Evolutionary conservation across 345 rosid genomes (phyloP).

Genomic region (Corchorus capsularis): DNA sequence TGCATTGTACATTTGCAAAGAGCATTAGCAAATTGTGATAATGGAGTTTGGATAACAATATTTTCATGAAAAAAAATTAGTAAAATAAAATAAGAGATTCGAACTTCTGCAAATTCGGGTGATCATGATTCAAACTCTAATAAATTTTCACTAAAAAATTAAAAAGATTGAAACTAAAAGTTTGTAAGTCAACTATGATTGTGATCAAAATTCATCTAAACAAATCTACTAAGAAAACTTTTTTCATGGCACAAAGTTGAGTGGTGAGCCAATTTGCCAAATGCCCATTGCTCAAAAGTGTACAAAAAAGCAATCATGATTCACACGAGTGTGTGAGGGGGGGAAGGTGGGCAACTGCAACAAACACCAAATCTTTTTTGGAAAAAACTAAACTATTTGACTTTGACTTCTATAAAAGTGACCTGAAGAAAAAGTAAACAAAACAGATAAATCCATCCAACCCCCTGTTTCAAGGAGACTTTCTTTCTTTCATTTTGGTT

Average conservation of each 20-base stretch:
- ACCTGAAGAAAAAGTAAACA: neutral
- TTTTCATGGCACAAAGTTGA: neutral
- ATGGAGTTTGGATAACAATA: conserved; percentile 10
- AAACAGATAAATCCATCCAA: conserved; percentile 1
- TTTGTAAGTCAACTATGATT: no score
- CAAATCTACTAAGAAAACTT: neutral
- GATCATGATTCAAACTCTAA: no score
- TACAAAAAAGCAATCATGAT: neutral
- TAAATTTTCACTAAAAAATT: no score
- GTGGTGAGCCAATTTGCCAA: neutral
- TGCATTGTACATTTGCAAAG: neutral
- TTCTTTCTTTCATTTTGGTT: neutral
- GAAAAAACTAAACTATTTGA: conserved; percentile 11
- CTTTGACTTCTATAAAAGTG: neutral
- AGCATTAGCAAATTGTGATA: neutral
- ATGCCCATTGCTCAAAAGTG: neutral
- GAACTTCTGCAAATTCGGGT: no score
- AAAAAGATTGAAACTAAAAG: no score
- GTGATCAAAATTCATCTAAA: no score
- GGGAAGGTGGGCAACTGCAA: conserved; percentile 16
- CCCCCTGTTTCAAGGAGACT: neutral
- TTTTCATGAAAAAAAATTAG: neutral
- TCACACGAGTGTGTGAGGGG: neutral
- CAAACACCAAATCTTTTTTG: neutral
- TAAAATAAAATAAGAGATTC: neutral